A percentile compares a stretch with the other conserved stretches of the same genome.
These are phyloP conservation scores for Echeveria elegans DNA, from an alignment of 164 flowering plant species.

Conservation along the genomic window DNA sequence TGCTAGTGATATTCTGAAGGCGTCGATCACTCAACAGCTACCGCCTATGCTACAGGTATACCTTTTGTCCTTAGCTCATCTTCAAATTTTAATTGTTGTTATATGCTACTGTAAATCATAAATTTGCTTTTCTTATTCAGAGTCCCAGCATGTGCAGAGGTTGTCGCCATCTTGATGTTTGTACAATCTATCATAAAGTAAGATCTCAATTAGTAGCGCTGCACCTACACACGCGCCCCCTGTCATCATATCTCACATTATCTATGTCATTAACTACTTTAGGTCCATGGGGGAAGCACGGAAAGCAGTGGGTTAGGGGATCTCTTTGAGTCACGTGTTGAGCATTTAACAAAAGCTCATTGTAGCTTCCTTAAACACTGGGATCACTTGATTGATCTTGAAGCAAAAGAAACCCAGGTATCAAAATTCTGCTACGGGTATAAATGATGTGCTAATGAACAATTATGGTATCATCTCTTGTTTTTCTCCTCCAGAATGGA, in stretches of 20 bases:
- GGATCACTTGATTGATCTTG: constrained; percentile 88
- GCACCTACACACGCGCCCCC: too few relatives aligned
- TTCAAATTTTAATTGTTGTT: background rate
- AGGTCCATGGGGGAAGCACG: constrained; percentile 73
- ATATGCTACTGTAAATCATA: background rate
- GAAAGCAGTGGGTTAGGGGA: constrained; percentile 83
- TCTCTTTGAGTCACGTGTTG: constrained; percentile 48
- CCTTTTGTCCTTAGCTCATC: constrained; percentile 8
- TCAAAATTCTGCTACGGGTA: background rate
- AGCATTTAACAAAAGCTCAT: constrained; percentile 59
- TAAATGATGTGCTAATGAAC: background rate
- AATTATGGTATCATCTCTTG: background rate
- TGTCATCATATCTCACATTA: background rate
- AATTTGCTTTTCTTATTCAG: constrained; percentile 28
- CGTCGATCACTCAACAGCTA: constrained; percentile 56
- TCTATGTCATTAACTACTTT: constrained; percentile 14
- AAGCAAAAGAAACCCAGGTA: constrained; percentile 74
- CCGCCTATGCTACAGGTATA: constrained; percentile 81
- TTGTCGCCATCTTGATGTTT: constrained; percentile 84
- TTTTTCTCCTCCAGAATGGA: constrained; percentile 31
- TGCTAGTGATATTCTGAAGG: constrained; percentile 73
- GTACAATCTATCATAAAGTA: constrained; percentile 91
- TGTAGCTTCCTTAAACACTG: constrained; percentile 59
- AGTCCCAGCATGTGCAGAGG: constrained; percentile 55
- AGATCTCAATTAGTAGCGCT: constrained; percentile 8